These are phyloP conservation scores for Firmiana major DNA, from an alignment of 345 rosid genomes.

Conservation along the genomic window DNA sequence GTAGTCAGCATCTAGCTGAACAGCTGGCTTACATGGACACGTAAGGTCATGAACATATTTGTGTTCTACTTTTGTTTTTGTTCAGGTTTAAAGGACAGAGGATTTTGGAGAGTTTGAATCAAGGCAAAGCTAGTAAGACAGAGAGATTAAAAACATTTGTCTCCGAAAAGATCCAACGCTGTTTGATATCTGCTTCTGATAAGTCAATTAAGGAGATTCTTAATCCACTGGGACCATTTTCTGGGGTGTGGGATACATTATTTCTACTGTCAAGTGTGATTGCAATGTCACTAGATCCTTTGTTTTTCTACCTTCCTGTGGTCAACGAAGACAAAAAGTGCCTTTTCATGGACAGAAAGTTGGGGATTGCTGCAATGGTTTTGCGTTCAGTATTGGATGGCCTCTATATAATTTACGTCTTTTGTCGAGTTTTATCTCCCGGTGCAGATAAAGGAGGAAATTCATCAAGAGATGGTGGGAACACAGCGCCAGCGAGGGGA, in stretches of 20 bases:
- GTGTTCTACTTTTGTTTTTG: too few species aligned
- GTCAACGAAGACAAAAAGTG: constrained; percentile 3
- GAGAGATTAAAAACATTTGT: background rate
- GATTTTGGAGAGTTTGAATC: background rate
- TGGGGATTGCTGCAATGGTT: constrained; percentile 1
- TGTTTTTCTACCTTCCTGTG: constrained; percentile 6
- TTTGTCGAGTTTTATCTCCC: background rate
- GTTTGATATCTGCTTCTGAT: background rate
- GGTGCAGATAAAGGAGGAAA: background rate
- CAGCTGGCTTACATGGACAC: background rate
- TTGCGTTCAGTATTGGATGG: background rate
- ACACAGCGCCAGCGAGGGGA: background rate
- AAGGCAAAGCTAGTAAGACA: background rate
- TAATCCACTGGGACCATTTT: background rate
- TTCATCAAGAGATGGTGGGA: background rate
- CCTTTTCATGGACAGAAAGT: background rate
- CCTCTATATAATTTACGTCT: background rate
- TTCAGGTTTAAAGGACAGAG: background rate
- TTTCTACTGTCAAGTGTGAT: background rate
- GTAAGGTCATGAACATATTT: background rate
- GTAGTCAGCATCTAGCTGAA: background rate
- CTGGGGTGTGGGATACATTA: background rate
- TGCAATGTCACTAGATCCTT: background rate
- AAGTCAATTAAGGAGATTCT: background rate
- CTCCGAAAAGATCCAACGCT: background rate